Evolutionary conservation across 2,329 filamentous ascomycete species (phyloP).

Genomic region (Neofusicoccum kwambonambiense): DNA sequence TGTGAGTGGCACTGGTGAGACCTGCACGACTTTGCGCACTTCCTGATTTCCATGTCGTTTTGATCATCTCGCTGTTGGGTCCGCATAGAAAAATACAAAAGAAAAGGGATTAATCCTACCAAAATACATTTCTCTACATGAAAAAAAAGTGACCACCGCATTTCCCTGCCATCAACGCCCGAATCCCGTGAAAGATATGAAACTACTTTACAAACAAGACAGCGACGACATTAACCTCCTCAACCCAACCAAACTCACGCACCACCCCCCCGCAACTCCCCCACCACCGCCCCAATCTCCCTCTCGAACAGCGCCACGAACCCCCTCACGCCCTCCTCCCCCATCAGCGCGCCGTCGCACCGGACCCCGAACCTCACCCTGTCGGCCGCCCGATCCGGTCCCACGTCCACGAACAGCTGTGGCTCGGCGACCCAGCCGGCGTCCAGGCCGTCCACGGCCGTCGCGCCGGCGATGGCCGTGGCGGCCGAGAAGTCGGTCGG

Average conservation of each 20-base stretch:
- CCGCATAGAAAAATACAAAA: too few relatives aligned
- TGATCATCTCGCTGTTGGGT: too few relatives aligned
- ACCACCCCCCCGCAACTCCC: not conserved
- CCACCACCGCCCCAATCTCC: slow-evolving; percentile 12
- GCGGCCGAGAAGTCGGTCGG: slow-evolving; percentile 13
- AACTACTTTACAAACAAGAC: too few relatives aligned
- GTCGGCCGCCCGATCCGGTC: slow-evolving; percentile 2
- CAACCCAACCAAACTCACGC: too few relatives aligned
- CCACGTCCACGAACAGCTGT: slow-evolving; percentile 15
- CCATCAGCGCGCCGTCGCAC: slow-evolving; percentile 15
- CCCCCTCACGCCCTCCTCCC: not conserved
- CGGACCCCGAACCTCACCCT: slow-evolving; percentile 10
- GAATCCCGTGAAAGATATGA: too few relatives aligned
- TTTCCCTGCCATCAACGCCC: too few relatives aligned
- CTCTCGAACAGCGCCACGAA: slow-evolving; percentile 5
- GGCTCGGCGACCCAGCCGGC: not conserved
- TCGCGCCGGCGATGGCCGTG: not conserved
- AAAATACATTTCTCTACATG: too few relatives aligned
- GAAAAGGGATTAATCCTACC: too few relatives aligned
- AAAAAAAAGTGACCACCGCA: too few relatives aligned
- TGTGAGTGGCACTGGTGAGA: not conserved
- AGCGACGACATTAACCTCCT: too few relatives aligned
- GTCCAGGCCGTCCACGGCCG: slow-evolving; percentile 12
- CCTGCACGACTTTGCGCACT: too few relatives aligned
- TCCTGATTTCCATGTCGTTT: too few relatives aligned